Evolutionary conservation across 2,329 filamentous ascomycete genomes (phyloP), one percentile per base, ranked within the genome.

Genomic region (Leptosphaerulina australis): DNA sequence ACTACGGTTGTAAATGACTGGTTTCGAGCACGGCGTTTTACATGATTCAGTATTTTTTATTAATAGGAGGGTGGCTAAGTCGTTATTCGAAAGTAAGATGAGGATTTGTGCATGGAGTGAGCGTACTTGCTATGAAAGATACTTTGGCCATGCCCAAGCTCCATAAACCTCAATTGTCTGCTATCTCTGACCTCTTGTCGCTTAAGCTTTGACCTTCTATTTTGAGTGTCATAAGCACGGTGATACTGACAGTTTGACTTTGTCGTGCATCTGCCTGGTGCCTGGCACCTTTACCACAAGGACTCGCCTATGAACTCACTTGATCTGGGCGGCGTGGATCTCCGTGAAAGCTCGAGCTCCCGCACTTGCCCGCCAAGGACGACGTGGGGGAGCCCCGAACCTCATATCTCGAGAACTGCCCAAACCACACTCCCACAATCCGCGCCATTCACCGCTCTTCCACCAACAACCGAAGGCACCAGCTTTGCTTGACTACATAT

Each of bases 1-100:
- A 71, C 77, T 99, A 61, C 86, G 86, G 68, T 81, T 97, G 56
- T 96, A 60, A 60, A 52, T 33, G 12, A 21, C 11, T 28, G 45
- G 17, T 30, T 38, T 29, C 34, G 36, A 45, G 33, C 41, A 30
- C 17, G 46, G 51, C 46, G 51, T 55, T 50, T 15, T 25, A 4
- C 20, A 31, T 10, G 36, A 10, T 14, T 33, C 30, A 26, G 28
- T 14, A 14, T 49, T 20, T 43, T 14, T 33, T 28, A 18, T 45
- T 26, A 34, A 40, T 48, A 15, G 14, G 26, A 24, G 18, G n/a
- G 50, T 17, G 35, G 12, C 20, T 5, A 41, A 22, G 28, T 35
- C 26, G 14, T 30, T 15, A 28, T 11, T 31, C 28, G 29, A 38
- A 22, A 35, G 38, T 53, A 47, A 48, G 44, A 22, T 44, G 41